Evolutionary conservation across 1,284 basidiomycete genomes (phyloP).

Genomic region (Ceratobasidium sp.): DNA sequence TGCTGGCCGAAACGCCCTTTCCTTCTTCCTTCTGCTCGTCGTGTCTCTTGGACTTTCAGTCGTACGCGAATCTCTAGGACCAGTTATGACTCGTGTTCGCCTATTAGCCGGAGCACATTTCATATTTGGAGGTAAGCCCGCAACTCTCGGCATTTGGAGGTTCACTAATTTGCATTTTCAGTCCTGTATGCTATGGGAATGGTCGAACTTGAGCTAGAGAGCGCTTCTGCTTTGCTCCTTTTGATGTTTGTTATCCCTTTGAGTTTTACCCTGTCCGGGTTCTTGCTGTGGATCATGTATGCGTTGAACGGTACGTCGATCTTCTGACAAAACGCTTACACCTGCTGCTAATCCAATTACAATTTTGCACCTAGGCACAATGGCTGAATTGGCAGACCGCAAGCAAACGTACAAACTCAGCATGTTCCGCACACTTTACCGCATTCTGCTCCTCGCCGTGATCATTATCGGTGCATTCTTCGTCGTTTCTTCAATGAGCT

Average conservation of each 20-base stretch:
- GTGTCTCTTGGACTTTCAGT: conserved; percentile 90
- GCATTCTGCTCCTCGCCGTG: conserved; percentile 87
- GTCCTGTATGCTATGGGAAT: conserved; percentile 93
- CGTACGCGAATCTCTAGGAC: conserved; percentile 80
- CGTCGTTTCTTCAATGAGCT: conserved; percentile 89
- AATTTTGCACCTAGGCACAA: conserved; percentile 68
- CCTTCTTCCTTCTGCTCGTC: conserved; percentile 94
- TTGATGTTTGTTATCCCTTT: conserved; percentile 91
- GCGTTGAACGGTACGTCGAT: conserved; percentile 75
- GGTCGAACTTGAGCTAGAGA: conserved; percentile 90
- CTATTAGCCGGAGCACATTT: conserved; percentile 86
- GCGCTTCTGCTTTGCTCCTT: conserved; percentile 80
- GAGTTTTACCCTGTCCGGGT: conserved; percentile 91
- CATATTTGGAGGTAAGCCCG: conserved; percentile 83
- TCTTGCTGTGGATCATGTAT: conserved; percentile 95
- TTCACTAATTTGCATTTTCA: conserved; percentile 52
- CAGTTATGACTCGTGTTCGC: conserved; percentile 81
- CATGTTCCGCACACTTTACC: conserved; percentile 88
- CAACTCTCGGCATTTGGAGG: conserved; percentile 44
- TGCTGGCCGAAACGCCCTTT: conserved; percentile 91
- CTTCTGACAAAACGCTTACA: conserved; percentile 4
- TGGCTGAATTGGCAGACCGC: conserved; percentile 80
- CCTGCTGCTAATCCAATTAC: conserved; percentile 29
- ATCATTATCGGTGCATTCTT: conserved; percentile 90
- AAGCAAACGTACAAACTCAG: conserved; percentile 88